phyloP scores from a whole-genome alignment of 2,329 filamentous ascomycete species.

The Diplodia scrobiculata region DNA sequence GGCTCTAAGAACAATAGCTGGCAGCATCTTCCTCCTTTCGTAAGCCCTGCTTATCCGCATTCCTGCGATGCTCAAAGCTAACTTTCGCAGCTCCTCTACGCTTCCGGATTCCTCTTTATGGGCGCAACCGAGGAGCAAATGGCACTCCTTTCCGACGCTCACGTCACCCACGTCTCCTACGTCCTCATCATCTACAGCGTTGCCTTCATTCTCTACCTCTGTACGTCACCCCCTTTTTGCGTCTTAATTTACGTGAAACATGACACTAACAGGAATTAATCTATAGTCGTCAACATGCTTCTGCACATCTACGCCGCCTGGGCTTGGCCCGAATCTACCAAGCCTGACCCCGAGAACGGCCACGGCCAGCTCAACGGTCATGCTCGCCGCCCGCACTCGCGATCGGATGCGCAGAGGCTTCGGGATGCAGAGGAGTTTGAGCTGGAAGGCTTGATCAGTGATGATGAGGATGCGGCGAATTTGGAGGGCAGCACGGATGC shows the following conservation, averaged over 20 bases:
- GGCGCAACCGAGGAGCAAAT: conserved; percentile 97
- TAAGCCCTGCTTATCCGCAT: conserved; percentile 51
- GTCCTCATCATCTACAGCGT: conserved; percentile 88
- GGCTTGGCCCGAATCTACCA: conserved; percentile 49
- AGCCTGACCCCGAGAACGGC: conserved; percentile 43
- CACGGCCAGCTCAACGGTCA: conserved; percentile 46
- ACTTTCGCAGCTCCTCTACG: conserved; percentile 72
- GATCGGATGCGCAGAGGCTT: conserved; percentile 59
- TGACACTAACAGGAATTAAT: conserved; percentile 30
- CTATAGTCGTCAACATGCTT: conserved; percentile 74
- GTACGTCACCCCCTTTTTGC: conserved; percentile 49
- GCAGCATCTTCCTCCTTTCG: conserved; percentile 70
- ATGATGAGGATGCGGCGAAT: conserved; percentile 68
- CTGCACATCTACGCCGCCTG: conserved; percentile 77
- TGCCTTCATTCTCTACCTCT: conserved; percentile 87
- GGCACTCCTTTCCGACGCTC: conserved; percentile 69
- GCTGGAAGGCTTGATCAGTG: conserved; percentile 83
- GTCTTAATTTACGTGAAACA: conserved; percentile 12
- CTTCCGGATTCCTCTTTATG: conserved; percentile 96
- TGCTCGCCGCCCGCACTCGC: conserved; percentile 41
- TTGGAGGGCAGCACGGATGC: conserved; percentile 7
- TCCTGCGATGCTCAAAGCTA: conserved; percentile 17
- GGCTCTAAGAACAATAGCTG: conserved; percentile 71
- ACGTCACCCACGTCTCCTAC: conserved; percentile 87
- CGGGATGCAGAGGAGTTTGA: conserved; percentile 91